Evolutionary conservation across 345 rosid species (phyloP).

Genomic region (Bruguiera parviflora): DNA sequence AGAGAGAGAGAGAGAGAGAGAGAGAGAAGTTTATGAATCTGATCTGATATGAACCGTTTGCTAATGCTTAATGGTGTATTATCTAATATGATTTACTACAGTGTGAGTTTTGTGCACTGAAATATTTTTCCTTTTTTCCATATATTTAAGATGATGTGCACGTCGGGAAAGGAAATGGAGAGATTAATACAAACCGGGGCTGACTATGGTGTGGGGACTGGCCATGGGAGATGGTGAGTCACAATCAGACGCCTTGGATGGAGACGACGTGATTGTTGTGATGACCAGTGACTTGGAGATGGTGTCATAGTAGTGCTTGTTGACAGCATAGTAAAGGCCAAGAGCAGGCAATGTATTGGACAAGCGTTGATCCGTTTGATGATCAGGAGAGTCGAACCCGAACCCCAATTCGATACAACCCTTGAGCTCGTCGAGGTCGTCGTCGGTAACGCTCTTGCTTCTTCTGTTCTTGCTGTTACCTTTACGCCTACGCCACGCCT

Average conservation of each 20-base stretch:
- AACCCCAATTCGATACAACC: slow-evolving; percentile 85
- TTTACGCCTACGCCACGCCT: slow-evolving; percentile 79
- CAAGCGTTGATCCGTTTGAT: slow-evolving; percentile 50
- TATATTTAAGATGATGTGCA: not conserved
- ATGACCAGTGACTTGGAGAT: slow-evolving; percentile 35
- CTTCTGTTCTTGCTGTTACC: slow-evolving; percentile 42
- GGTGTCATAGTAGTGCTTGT: slow-evolving; percentile 51
- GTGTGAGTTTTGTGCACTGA: no score
- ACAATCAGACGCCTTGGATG: slow-evolving; percentile 44
- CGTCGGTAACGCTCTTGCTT: slow-evolving; percentile 84
- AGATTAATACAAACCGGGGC: slow-evolving; percentile 31
- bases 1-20: no score
- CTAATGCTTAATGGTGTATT: no score
- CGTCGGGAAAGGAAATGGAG: not conserved
- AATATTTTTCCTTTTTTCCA: not conserved
- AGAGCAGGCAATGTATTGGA: slow-evolving; percentile 84
- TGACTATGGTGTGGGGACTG: slow-evolving; percentile 56
- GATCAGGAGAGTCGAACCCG: slow-evolving; percentile 68
- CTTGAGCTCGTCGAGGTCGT: slow-evolving; percentile 89
- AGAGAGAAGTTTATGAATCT: not conserved
- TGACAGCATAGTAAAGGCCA: slow-evolving; percentile 74
- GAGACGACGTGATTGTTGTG: slow-evolving; percentile 23
- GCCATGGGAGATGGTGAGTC: slow-evolving; percentile 45
- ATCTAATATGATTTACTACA: no score
- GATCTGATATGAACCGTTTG: no score